phyloP scores from a whole-genome alignment of 257 asterid genomes.

The Nicotiana tomentosiformis region DNA sequence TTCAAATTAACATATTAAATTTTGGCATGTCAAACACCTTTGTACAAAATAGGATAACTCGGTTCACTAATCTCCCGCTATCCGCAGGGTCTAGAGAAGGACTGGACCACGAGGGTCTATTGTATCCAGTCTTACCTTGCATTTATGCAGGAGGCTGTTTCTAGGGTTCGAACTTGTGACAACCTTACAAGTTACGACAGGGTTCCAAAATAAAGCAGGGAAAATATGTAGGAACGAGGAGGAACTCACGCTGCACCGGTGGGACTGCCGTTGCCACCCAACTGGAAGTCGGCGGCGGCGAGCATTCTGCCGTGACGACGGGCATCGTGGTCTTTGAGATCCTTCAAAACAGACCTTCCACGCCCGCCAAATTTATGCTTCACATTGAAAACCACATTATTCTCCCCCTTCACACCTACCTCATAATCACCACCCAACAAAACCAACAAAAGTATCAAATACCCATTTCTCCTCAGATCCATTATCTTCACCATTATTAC shows the following conservation, averaged over 20 bases:
- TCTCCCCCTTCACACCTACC: constrained; percentile 18
- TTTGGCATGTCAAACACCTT: too few relatives aligned
- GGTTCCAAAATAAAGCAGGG: too few relatives aligned
- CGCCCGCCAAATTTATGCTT: constrained; percentile 54
- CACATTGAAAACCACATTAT: constrained; percentile 54
- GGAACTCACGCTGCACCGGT: constrained; percentile 40
- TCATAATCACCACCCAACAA: not conserved
- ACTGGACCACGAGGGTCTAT: too few relatives aligned
- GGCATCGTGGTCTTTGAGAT: constrained; percentile 45
- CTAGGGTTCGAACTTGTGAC: too few relatives aligned
- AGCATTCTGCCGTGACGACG: constrained; percentile 60
- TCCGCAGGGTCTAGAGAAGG: too few relatives aligned
- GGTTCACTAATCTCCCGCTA: too few relatives aligned
- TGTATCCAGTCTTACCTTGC: too few relatives aligned
- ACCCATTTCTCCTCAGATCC: not conserved
- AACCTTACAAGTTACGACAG: too few relatives aligned
- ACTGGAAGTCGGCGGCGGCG: constrained; percentile 32
- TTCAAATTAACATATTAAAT: too few relatives aligned
- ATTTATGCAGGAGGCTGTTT: too few relatives aligned
- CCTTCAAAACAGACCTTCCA: constrained; percentile 22
- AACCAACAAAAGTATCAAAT: not conserved
- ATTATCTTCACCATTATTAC: not conserved
- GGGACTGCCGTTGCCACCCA: constrained; percentile 56
- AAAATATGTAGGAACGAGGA: too few relatives aligned
- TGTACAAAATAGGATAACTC: too few relatives aligned